A percentile compares a stretch with the other conserved stretches of the same genome.
Evolutionary conservation across 108 stramenopile species (phyloP).

Genomic region (Parmales sp.): DNA sequence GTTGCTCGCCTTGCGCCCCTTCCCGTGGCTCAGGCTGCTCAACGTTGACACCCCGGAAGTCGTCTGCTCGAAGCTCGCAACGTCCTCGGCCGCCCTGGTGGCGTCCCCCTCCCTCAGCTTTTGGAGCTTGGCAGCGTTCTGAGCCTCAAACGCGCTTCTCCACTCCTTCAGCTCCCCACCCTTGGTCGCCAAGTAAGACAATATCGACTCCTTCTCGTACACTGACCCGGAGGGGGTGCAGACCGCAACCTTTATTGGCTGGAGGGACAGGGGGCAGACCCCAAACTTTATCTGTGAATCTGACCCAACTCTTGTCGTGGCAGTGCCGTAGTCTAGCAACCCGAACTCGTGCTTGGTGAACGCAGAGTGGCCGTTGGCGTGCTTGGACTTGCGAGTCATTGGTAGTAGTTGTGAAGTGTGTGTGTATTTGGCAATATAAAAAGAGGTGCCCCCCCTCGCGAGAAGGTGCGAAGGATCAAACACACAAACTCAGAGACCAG

Average conservation of each 20-base stretch:
- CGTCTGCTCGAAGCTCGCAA: not conserved
- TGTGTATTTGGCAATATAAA: too few relatives aligned
- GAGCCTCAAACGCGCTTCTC: constrained; percentile 10
- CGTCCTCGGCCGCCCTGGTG: not conserved
- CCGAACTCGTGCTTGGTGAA: constrained; percentile 59
- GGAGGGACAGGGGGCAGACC: constrained; percentile 56
- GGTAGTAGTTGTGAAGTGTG: too few relatives aligned
- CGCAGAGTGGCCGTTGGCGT: constrained; percentile 65
- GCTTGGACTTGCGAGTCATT: constrained; percentile 73
- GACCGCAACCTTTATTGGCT: not conserved
- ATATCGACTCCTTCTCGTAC: constrained; percentile 16
- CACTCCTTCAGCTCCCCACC: constrained; percentile 7
- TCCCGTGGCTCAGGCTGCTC: not conserved
- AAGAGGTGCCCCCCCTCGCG: not conserved
- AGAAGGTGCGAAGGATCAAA: not conserved
- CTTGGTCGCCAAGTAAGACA: constrained; percentile 17
- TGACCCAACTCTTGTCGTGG: constrained; percentile 46
- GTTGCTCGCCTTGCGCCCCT: constrained; percentile 17
- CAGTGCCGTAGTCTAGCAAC: constrained; percentile 53
- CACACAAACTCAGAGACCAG: not conserved
- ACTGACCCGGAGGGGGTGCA: constrained; percentile 17
- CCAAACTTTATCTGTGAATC: constrained; percentile 68
- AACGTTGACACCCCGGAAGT: not conserved
- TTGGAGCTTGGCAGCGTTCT: not conserved
- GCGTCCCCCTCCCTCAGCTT: not conserved